Base-by-base conservation (phyloP, 2,329 filamentous ascomycete species). In the Colletotrichum sidae region DNA sequence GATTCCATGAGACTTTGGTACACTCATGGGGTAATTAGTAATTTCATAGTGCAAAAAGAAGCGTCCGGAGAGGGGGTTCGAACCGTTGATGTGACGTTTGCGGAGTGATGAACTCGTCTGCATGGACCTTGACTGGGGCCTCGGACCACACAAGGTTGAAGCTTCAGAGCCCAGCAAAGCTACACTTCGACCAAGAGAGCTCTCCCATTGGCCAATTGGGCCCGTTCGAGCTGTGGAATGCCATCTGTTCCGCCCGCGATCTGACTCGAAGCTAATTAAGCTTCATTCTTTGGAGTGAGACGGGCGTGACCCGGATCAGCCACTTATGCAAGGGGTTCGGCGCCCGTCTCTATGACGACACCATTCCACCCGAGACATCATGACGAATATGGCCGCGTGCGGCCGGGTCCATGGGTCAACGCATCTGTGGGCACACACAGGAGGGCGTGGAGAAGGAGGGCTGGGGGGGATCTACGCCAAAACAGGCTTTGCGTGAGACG, bases 321-420 rank as follows among this genome's bases (percentile, higher is more conserved):
- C 67, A 69, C 67, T 66, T 59, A 68, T 69, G 60, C 67, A 69
- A 67, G 67, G 67, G 67, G 56, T 8, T 50, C 54, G 46, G 13
- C 42, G 25, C 8, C 42, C 33, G 55, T 41, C 45, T 58, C 67
- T 59, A 69, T 69, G 67, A 69, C 67, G 67, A 68, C 67, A 69
- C 65, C 49, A 69, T 37, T 57, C n/a, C 45, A 39, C 63, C 49
- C 54, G 60, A 68, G 50, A 65, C 60, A 65, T 50, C 45, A 69
- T 68, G 67, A 68, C 60, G 54, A 56, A 47, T 13, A 34, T 45
- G 54, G 17, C 58, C 64, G 64, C 53, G 49, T 53, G 41, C 63
- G 63, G 63, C 38, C 41, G 10, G 11, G 12, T 33, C n/a, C 45
- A 25, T 61, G 39, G 46, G 61, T 52, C 50, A 55, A 55, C 45